Conservation (phyloP, 1,284 basidiomycete genomes). For the Tylopilus sp. region DNA sequence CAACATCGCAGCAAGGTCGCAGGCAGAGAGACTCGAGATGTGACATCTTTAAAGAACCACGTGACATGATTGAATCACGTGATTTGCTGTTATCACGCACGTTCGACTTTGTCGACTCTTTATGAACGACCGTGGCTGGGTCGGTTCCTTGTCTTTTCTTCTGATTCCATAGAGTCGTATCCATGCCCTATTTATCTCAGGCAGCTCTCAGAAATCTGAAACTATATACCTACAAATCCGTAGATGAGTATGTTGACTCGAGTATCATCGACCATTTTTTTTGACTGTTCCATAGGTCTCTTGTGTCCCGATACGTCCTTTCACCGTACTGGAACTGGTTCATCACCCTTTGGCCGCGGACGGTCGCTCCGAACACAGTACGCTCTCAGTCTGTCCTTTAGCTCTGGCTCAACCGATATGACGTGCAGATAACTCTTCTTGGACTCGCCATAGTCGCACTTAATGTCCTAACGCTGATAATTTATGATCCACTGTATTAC, state of each 20-base stretch:
- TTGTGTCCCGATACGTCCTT: conserved; percentile 78
- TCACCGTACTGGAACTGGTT: conserved; percentile 95
- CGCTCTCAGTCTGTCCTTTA: conserved; percentile 29
- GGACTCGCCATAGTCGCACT: conserved; percentile 81
- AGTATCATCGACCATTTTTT: not conserved
- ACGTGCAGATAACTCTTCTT: conserved; percentile 70
- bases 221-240: conserved; percentile 66
- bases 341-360: conserved; percentile 86
- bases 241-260: conserved; percentile 61
- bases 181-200: conserved; percentile 55
- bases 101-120: not conserved
- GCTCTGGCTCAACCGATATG: not conserved
- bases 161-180: not conserved
- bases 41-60: not conserved
- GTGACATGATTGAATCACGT: conserved; percentile 5
- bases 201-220: conserved; percentile 62
- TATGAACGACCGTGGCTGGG: too few relatives aligned
- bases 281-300: conserved; percentile 49
- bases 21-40: too few relatives aligned
- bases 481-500: conserved; percentile 78
- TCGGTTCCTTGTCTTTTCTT: not conserved
- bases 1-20: conserved; percentile 32
- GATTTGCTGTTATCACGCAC: not conserved
- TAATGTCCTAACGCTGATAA: conserved; percentile 84
- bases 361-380: conserved; percentile 90